phyloP scores from a whole-genome alignment of 306 rosid species.

The Castanopsis chinensis region DNA sequence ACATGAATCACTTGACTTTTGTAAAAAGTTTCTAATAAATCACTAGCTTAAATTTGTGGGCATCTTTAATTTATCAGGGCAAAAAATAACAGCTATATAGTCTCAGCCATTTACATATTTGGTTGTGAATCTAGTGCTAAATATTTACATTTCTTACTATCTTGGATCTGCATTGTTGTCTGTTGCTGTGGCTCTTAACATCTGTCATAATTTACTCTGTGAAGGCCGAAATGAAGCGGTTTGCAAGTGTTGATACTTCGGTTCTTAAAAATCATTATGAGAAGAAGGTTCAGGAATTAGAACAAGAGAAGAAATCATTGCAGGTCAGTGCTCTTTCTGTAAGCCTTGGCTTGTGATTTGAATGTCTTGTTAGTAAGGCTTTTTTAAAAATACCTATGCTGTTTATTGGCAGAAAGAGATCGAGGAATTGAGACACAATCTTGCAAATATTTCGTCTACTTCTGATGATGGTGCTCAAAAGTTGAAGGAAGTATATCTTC shows the following conservation, averaged over 20 bases:
- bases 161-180: neutral
- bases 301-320: slow-evolving; percentile 74
- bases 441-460: slow-evolving; percentile 65
- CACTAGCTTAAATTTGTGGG: neutral
- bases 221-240: slow-evolving; percentile 93
- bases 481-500: slow-evolving; percentile 84
- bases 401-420: slow-evolving; percentile 66
- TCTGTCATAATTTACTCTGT: slow-evolving; percentile 15
- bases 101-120: neutral
- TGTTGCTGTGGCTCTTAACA: neutral
- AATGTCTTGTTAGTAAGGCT: neutral
- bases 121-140: neutral
- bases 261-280: slow-evolving; percentile 86
- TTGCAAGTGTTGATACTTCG: slow-evolving; percentile 51
- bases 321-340: slow-evolving; percentile 54
- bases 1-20: neutral
- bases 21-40: neutral
- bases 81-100: neutral
- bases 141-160: neutral
- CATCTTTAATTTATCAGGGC: neutral
- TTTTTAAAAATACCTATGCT: neutral
- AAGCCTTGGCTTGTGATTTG: slow-evolving; percentile 7
- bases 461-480: slow-evolving; percentile 85
- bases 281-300: slow-evolving; percentile 88
- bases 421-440: slow-evolving; percentile 62